Base-by-base conservation (phyloP, 1,139 yeast genomes). In the Ogataea hybrid region DNA sequence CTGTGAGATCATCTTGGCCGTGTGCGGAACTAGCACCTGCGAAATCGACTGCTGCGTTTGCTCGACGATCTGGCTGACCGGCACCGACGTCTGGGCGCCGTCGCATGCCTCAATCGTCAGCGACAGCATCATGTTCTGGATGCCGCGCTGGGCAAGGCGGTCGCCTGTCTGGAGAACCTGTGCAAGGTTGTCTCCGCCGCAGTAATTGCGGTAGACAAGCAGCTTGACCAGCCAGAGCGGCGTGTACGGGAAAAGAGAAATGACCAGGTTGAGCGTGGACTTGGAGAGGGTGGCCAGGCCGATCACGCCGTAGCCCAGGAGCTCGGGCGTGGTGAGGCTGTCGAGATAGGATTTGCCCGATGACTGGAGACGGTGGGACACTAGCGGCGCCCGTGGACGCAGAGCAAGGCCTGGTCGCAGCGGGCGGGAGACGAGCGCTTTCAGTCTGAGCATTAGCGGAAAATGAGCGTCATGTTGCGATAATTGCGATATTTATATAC, bases 21-120 rank as follows among this genome's bases (percentile, higher is more conserved):
- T 75, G 64, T 87, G 89, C 32, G 94, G 92, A 37, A 81, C 79
- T 58, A 89, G 71, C 37, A 87, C 80, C 33, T 81, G 76, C 41
- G 74, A 75, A 39, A 90, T 76, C 9, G 95, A 85, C 38, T 70
- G 69, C 45, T 78, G 73, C 21, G 94, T 83, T 59, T 82, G 82
- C 18, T 70, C 66, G 28, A 87, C 83, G 46, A 84, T 82, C 53
- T 71, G 74, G 36, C 77, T 67, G 35, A 88, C 82, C 60, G 77
- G 81, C 47, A 85, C 74, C 50, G 77, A 73, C 50, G 72, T 70
- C 14, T 65, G 64, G 47, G 72, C 73, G 25, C 95, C 96, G 53
- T 87, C 88, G 46, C 96, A 83, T 43, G 94, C 96, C 66, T 92
- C 98, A 42, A 89, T 89, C 15, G 97, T 88, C 64, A 89, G 79